Percentiles rank a stretch among this genome's conserved stretches.
Evolutionary conservation across 2,329 filamentous ascomycete species (phyloP).

Genomic region (Pseudogymnoascus sp.): DNA sequence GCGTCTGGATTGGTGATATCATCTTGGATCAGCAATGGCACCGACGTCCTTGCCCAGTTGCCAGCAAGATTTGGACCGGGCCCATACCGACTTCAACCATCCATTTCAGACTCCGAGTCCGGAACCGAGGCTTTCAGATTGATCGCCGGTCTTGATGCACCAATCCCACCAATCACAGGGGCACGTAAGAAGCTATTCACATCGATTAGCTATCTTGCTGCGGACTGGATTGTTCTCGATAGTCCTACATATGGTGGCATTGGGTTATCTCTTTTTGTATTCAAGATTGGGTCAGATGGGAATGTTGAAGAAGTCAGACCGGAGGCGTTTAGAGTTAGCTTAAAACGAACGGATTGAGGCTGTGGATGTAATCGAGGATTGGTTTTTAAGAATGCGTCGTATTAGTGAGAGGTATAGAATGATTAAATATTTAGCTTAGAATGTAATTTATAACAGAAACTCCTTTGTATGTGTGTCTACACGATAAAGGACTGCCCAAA

Average conservation of each 20-base stretch:
- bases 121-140: neutral
- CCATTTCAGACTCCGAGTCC: neutral
- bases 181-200: neutral
- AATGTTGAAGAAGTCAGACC: neutral
- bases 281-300: neutral
- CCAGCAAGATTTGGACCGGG: neutral
- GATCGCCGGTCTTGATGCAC: neutral
- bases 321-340: neutral
- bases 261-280: neutral
- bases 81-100: neutral
- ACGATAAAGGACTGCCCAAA: too few relatives aligned
- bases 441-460: neutral
- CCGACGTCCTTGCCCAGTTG: constrained; percentile 23
- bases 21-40: constrained; percentile 26
- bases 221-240: neutral
- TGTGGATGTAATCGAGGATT: neutral
- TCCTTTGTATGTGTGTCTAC: neutral
- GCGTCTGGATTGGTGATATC: constrained; percentile 25
- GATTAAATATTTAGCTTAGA: neutral
- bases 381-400: neutral
- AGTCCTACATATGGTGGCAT: constrained; percentile 4
- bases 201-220: neutral
- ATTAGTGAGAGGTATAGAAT: neutral
- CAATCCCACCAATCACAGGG: neutral
- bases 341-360: neutral